These are phyloP conservation scores for Austroboletus eburneus DNA, from an alignment of 768 basidiomycete species.

Conservation along the genomic window DNA sequence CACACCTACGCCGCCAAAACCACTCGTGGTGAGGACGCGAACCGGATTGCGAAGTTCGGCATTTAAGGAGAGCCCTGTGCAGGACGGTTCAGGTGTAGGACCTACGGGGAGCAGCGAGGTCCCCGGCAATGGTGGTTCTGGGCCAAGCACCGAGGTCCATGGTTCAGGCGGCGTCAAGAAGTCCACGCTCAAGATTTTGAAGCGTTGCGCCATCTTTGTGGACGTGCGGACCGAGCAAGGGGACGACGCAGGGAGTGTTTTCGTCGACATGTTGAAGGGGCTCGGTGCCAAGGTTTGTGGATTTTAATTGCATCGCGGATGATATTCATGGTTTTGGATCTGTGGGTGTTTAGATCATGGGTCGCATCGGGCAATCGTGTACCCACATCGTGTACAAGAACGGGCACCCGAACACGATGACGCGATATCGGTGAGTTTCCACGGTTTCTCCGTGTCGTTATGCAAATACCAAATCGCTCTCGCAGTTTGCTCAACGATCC, in stretches of 20 bases:
- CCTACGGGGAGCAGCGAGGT: conserved; percentile 15
- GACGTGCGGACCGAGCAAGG: conserved; percentile 74
- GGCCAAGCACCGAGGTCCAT: conserved; percentile 18
- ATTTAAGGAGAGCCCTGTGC: conserved; percentile 23
- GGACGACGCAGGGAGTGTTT: conserved; percentile 76
- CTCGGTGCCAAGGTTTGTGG: conserved; percentile 71
- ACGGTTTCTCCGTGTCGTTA: neutral
- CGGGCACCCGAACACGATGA: conserved; percentile 68
- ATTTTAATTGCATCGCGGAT: neutral
- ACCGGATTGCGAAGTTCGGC: conserved; percentile 43
- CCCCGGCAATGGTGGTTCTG: conserved; percentile 18
- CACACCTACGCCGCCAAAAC: conserved; percentile 31
- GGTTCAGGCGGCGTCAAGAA: conserved; percentile 26
- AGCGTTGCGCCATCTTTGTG: conserved; percentile 77
- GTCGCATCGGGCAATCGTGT: conserved; percentile 64
- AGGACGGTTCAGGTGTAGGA: conserved; percentile 33
- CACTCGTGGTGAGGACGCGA: conserved; percentile 43
- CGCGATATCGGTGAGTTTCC: conserved; percentile 56
- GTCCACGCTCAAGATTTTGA: conserved; percentile 49
- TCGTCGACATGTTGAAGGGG: conserved; percentile 76
- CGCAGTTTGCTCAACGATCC: conserved; percentile 58
- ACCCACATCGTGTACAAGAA: conserved; percentile 88
- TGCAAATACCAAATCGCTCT: neutral
- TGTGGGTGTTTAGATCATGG: conserved; percentile 44
- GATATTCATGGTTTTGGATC: neutral